Evolutionary conservation across 441 rosid genomes (phyloP), one percentile per base, ranked within the genome.

Genomic region (Capsella rubella): DNA sequence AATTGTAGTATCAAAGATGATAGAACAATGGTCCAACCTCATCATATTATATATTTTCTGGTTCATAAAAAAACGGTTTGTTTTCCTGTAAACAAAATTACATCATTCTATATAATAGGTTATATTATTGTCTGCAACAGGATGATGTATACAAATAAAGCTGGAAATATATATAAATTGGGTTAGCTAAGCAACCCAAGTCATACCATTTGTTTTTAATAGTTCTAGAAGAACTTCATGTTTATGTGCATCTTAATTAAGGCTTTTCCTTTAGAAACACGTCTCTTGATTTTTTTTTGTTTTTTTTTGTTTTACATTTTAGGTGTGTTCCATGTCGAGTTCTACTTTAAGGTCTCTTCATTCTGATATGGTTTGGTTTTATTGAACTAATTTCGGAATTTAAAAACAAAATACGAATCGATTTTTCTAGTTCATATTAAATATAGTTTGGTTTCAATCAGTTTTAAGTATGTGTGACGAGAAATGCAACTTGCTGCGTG

Each of bases 401-500:
- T 3, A n/a, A 35, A 35, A 37, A 25, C 1, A n/a, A 25, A 25
- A 5, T n/a, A 51, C 4, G 7, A 21, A 13, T 21, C 21, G 6
- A 27, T 15, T 32, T 32, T 21, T 21, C 25, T 14, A 31, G 16
- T 25, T 46, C 21, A 8, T 1, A 34, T 46, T 15, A 5, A 7
- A 12, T 16, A 12, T 16, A 35, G 8, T 14, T 28, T 39, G 25
- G 52, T 65, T 56, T 4, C 11, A 18, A 45, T 25, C 40, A 0
- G 53, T 46, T 34, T 29, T 6, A 34, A 16, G 34, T 35, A 37
- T 55, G 4, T 56, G 28, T 18, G 68, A 69, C 32, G 31, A 67
- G n/a, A 55, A 75, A 39, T 45, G 57, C 79, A 75, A 75, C 64
- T 75, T 75, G 74, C 13, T 68, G 79, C 58, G 42, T 45, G 57